phyloP scores from a whole-genome alignment of 2,329 filamentous ascomycete species.

The Fusarium sp. region DNA sequence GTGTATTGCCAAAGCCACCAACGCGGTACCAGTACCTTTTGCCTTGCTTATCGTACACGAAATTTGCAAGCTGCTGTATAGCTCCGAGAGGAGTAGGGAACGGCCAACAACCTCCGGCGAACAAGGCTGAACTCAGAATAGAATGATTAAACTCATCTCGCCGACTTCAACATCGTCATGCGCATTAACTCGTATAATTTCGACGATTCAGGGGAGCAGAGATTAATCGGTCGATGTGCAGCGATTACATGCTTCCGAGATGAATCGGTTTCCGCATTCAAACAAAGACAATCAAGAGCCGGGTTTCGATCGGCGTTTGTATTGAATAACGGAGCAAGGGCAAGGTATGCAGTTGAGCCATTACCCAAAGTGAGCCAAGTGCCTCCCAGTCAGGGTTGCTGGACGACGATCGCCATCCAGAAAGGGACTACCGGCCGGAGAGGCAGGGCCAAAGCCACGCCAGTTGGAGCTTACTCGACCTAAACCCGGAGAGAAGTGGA shows the following conservation, averaged over 20 bases:
- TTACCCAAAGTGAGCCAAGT: constrained; percentile 48
- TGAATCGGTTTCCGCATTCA: constrained; percentile 44
- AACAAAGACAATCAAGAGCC: constrained; percentile 47
- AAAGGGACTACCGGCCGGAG: constrained; percentile 50
- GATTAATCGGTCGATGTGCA: constrained; percentile 39
- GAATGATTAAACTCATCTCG: constrained; percentile 32
- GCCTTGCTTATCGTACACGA: constrained; percentile 13
- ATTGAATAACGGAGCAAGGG: constrained; percentile 39
- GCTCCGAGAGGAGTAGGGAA: constrained; percentile 20
- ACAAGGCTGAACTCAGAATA: constrained; percentile 35
- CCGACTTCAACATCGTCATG: constrained; percentile 39
- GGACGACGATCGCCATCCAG: constrained; percentile 47
- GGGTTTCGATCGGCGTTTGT: constrained; percentile 53
- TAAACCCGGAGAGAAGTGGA: constrained; percentile 48
- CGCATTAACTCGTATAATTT: constrained; percentile 45
- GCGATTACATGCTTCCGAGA: constrained; percentile 45
- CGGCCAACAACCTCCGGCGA: constrained; percentile 7
- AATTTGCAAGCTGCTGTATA: constrained; percentile 3
- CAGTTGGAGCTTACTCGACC: constrained; percentile 44
- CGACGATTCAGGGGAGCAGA: constrained; percentile 28
- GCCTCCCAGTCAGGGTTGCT: constrained; percentile 42
- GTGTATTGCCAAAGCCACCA: constrained; percentile 7
- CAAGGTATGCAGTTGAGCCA: constrained; percentile 33
- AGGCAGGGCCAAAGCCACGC: constrained; percentile 41
- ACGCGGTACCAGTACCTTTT: constrained; percentile 4